phyloP scores from a whole-genome alignment of 257 asterid genomes.

The Asclepias syriaca region DNA sequence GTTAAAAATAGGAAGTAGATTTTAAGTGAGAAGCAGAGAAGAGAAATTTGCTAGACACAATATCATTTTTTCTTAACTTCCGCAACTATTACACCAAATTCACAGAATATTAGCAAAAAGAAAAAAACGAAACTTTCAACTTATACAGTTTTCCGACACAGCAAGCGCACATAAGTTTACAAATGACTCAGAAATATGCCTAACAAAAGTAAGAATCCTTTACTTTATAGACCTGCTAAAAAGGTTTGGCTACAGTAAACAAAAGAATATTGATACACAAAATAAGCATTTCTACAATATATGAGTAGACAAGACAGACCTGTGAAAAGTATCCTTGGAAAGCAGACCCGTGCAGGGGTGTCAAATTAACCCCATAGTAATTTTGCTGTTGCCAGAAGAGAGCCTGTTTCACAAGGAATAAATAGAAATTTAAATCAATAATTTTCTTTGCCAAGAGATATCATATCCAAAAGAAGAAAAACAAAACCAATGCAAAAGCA shows the following conservation, averaged over 20 bases:
- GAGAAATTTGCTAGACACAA: not conserved
- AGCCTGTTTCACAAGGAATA: slow-evolving; percentile 52
- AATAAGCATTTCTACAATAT: not conserved
- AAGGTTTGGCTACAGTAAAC: not conserved
- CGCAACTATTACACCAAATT: not conserved
- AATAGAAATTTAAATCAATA: slow-evolving; percentile 12
- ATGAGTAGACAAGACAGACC: slow-evolving; percentile 36
- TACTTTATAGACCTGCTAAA: not conserved
- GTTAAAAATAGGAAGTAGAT: slow-evolving; percentile 15
- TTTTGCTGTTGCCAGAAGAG: slow-evolving; percentile 98
- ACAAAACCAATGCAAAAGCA: not conserved
- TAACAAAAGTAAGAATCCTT: not conserved
- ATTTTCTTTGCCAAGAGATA: not conserved
- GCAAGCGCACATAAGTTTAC: not conserved
- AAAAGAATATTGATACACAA: no score
- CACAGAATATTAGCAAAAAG: not conserved
- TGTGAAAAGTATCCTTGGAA: slow-evolving; percentile 97
- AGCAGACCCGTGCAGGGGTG: slow-evolving; percentile 84
- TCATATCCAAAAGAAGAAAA: not conserved
- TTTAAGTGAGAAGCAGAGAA: slow-evolving; percentile 2
- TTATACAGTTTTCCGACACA: not conserved
- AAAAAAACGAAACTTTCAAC: not conserved
- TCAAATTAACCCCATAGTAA: slow-evolving; percentile 88
- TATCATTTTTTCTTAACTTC: no score
- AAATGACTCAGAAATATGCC: not conserved